A percentile compares a stretch with the other conserved stretches of the same genome.
phyloP scores from a whole-genome alignment of 1,139 yeast genomes.

The Candida sojae region DNA sequence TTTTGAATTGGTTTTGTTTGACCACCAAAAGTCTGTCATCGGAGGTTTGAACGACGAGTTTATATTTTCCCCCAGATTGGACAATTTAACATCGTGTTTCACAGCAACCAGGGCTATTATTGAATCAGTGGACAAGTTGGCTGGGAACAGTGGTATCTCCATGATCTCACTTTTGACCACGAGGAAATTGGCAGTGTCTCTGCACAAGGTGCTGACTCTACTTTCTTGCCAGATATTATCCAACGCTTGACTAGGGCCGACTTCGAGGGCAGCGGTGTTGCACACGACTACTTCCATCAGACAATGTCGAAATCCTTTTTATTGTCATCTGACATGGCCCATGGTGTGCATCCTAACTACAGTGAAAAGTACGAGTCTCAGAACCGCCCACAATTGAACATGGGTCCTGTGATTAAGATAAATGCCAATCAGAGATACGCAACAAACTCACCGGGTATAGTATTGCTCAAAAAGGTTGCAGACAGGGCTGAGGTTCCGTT shows the following conservation, averaged over 20 bases:
- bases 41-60: constrained; percentile 94
- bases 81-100: constrained; percentile 85
- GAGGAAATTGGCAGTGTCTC: constrained; percentile 93
- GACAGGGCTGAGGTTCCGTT: constrained; percentile 64
- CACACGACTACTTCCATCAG: constrained; percentile 47
- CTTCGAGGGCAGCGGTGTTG: constrained; percentile 16
- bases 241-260: constrained; percentile 59
- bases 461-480: constrained; percentile 74
- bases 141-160: constrained; percentile 58
- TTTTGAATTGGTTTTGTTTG: constrained; percentile 86
- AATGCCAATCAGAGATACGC: constrained; percentile 96
- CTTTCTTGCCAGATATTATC: constrained; percentile 78
- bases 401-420: constrained; percentile 90
- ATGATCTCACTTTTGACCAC: constrained; percentile 83
- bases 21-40: constrained; percentile 75
- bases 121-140: constrained; percentile 48
- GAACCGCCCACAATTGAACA: constrained; percentile 80
- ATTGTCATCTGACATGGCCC: constrained; percentile 94
- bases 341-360: constrained; percentile 95
- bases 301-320: constrained; percentile 82
- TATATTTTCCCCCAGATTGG: constrained; percentile 90
- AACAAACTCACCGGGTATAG: constrained; percentile 89
- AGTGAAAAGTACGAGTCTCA: constrained; percentile 68
- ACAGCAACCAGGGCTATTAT: constrained; percentile 74
- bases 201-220: constrained; percentile 96